Evolutionary conservation across 2,329 filamentous ascomycete species (phyloP), one percentile per base, ranked within the genome.

Genomic region (Thelonectria olida): DNA sequence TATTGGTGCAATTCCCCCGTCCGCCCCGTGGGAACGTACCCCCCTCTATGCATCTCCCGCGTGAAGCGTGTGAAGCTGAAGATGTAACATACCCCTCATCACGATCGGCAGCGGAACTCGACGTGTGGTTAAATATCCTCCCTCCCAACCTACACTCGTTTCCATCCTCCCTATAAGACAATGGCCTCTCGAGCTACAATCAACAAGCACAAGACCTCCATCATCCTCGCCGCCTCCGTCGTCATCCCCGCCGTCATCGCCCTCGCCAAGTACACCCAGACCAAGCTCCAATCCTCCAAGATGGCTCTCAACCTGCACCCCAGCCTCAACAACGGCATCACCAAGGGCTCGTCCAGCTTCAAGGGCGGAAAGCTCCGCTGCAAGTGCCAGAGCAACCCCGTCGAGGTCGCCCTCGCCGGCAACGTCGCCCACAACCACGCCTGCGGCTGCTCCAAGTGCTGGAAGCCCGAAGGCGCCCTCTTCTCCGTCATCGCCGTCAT

Each of bases 391-490:
- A 78, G 68, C 63, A 74, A 82, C 73, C 84, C 83, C 23, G 85
- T 91, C 61, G 83, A 87, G 69, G 81, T 91, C 20, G 82, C 81
- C 0, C 80, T 91, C 38, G 74, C 69, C 59, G 79, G 83, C 72
- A 86, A 90, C 68, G 84, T 91, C 57, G 78, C 82, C 2, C 88
- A 90, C 80, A 90, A 91, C 80, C 89, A 91, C 77, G 88, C 86
- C 56, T 91, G 89, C 76, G 88, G 88, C 64, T 91, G 89, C 78
- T 90, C 87, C 55, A 89, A 90, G 75, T 91, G 89, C 83, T 91
- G 88, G 88, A 91, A 90, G 76, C 89, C 89, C 5, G 59, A 75
- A 2, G 86, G 86, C 27, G 81, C 87, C 1, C 82, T 91, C 62
- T 91, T 91, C 81, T 85, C 85, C 62, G 71, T 91, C 67, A 82